Percentiles rank a stretch among this genome's conserved stretches.
phyloP scores from a whole-genome alignment of 177 flowering plant genomes.

The Vitis hybrid region DNA sequence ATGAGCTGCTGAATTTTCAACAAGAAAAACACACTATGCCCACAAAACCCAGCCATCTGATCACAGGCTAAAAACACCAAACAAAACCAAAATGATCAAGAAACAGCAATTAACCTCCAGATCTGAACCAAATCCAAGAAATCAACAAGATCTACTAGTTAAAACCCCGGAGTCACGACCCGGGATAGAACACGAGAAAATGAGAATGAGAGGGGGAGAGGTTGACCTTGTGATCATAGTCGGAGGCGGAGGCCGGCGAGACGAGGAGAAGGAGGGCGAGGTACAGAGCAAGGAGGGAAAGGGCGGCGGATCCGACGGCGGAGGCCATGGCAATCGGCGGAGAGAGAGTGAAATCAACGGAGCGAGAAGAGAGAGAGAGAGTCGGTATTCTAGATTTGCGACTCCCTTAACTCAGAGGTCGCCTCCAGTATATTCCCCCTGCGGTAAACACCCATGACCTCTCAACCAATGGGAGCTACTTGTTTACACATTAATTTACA shows the following conservation, averaged over 20 bases:
- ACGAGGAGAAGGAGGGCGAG: slow-evolving; percentile 15
- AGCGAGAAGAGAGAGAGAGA: too few species aligned
- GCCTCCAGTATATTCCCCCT: too few species aligned
- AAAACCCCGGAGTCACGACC: not conserved
- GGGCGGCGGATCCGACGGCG: slow-evolving; percentile 28
- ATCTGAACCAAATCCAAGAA: slow-evolving; percentile 7
- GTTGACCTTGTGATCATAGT: slow-evolving; percentile 56
- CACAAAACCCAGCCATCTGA: not conserved
- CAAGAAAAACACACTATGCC: not conserved
- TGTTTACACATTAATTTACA: too few species aligned
- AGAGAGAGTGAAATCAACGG: slow-evolving; percentile 20
- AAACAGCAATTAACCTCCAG: not conserved
- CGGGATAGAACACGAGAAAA: not conserved
- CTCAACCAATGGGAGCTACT: too few species aligned
- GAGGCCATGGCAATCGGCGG: slow-evolving; percentile 37
- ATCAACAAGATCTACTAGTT: not conserved
- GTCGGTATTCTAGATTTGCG: too few species aligned
- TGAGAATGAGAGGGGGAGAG: not conserved
- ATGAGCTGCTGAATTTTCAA: not conserved
- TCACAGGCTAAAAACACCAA: not conserved
- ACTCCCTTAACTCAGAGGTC: too few species aligned
- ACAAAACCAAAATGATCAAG: not conserved
- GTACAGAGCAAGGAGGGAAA: slow-evolving; percentile 14
- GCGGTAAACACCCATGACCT: too few species aligned
- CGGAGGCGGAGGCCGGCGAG: slow-evolving; percentile 43